phyloP scores from a whole-genome alignment of 2,329 filamentous ascomycete species.

The Claviceps spartinae region DNA sequence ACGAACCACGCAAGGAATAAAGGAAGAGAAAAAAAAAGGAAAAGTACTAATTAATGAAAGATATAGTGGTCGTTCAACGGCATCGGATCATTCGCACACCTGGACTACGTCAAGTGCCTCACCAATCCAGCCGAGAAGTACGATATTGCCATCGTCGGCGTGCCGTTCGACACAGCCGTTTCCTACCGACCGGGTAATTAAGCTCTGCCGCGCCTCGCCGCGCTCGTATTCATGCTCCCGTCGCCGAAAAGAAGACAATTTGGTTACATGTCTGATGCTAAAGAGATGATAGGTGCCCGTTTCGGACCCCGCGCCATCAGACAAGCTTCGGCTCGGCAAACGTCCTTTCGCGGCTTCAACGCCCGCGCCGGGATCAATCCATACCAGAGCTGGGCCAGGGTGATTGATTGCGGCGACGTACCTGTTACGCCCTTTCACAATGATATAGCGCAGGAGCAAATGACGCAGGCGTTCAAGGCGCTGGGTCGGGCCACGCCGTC shows the following conservation, averaged over 20 bases:
- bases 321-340: slow-evolving; percentile 69
- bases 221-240: background rate
- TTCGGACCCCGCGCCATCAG: slow-evolving; percentile 85
- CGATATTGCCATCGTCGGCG: slow-evolving; percentile 60
- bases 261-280: no score
- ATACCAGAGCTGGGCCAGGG: slow-evolving; percentile 65
- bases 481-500: slow-evolving; percentile 35
- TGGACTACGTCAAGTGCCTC: slow-evolving; percentile 55
- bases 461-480: slow-evolving; percentile 67
- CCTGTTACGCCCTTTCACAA: slow-evolving; percentile 83
- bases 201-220: no score
- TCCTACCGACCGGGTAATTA: slow-evolving; percentile 49
- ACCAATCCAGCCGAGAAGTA: slow-evolving; percentile 48
- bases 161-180: slow-evolving; percentile 62
- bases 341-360: slow-evolving; percentile 66
- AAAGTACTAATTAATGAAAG: background rate
- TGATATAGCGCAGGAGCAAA: slow-evolving; percentile 63
- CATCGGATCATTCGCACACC: slow-evolving; percentile 62
- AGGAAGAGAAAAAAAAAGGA: background rate
- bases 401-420: slow-evolving; percentile 85
- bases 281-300: slow-evolving; percentile 39
- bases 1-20: no score
- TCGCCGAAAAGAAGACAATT: no score
- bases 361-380: slow-evolving; percentile 72
- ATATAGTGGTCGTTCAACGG: slow-evolving; percentile 45